Evolutionary conservation across 164 flowering plant species (phyloP).

Genomic region (Stephania yunnanensis): DNA sequence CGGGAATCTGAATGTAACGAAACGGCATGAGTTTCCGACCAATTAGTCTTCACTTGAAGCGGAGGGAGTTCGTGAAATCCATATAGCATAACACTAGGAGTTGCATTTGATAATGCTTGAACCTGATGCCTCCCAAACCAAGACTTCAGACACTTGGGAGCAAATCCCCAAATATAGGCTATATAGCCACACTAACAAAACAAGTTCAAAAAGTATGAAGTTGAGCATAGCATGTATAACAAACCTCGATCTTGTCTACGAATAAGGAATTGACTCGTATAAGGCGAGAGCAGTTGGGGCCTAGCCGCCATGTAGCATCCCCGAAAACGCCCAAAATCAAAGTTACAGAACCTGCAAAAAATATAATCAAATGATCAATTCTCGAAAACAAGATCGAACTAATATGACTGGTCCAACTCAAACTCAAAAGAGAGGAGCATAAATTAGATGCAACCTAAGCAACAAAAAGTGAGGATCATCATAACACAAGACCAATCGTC

Average conservation of each 20-base stretch:
- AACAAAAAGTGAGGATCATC: constrained; percentile 50
- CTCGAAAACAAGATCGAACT: constrained; percentile 1
- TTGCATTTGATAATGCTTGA: constrained; percentile 23
- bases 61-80: constrained; percentile 44
- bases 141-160: neutral
- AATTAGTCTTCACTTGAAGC: constrained; percentile 36
- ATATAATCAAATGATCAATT: neutral
- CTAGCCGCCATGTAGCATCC: constrained; percentile 32
- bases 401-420: neutral
- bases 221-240: neutral
- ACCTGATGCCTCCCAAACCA: constrained; percentile 30
- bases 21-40: constrained; percentile 41
- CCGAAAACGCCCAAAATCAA: constrained; percentile 56
- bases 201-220: neutral
- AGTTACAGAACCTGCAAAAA: constrained; percentile 52
- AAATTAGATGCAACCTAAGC: constrained; percentile 35
- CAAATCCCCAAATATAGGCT: neutral
- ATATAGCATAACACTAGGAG: constrained; percentile 40
- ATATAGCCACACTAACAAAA: neutral
- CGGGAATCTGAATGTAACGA: constrained; percentile 28
- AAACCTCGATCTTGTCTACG: constrained; percentile 53
- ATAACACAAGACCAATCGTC: constrained; percentile 50
- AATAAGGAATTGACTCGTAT: constrained; percentile 37
- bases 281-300: constrained; percentile 53
- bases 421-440: neutral